A percentile compares a stretch with the other conserved stretches of the same genome.
Conservation (phyloP, 2,329 filamentous ascomycete genomes). For the Boeremia exigua region DNA sequence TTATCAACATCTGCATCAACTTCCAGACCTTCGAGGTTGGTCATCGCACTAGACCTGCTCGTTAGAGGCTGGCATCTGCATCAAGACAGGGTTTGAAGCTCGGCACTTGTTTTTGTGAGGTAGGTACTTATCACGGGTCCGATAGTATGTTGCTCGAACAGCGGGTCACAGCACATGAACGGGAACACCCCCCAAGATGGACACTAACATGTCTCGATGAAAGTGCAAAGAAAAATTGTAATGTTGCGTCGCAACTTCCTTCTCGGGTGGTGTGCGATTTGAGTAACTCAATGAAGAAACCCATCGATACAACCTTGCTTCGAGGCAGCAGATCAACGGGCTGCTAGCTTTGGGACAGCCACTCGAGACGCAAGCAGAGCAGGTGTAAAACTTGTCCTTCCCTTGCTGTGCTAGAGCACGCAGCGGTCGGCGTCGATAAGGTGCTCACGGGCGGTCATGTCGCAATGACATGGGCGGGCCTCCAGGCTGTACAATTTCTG, state of each 20-base stretch:
- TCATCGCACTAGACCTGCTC: slow-evolving; percentile 2
- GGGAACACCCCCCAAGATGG: background rate
- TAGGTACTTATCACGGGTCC: background rate
- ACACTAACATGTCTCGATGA: background rate
- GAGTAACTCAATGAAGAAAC: too few relatives aligned
- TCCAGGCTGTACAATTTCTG: background rate
- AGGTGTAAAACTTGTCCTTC: too few relatives aligned
- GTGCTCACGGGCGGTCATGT: background rate
- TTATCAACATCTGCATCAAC: slow-evolving; percentile 10
- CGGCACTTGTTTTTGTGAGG: background rate
- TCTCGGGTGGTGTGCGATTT: too few relatives aligned
- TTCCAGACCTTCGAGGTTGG: slow-evolving; percentile 7
- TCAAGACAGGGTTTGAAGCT: background rate
- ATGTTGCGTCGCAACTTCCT: too few relatives aligned
- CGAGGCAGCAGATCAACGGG: too few relatives aligned
- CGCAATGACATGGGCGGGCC: background rate
- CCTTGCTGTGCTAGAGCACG: background rate
- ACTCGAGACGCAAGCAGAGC: too few relatives aligned
- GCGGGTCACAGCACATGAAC: background rate
- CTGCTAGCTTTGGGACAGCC: too few relatives aligned
- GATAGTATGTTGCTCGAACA: background rate
- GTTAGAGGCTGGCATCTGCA: background rate
- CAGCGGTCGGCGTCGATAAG: background rate
- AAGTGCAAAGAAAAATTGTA: background rate
- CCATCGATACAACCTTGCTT: too few relatives aligned